phyloP scores from a whole-genome alignment of 2,329 filamentous ascomycete species.

The Chaetomiaceae sp. region DNA sequence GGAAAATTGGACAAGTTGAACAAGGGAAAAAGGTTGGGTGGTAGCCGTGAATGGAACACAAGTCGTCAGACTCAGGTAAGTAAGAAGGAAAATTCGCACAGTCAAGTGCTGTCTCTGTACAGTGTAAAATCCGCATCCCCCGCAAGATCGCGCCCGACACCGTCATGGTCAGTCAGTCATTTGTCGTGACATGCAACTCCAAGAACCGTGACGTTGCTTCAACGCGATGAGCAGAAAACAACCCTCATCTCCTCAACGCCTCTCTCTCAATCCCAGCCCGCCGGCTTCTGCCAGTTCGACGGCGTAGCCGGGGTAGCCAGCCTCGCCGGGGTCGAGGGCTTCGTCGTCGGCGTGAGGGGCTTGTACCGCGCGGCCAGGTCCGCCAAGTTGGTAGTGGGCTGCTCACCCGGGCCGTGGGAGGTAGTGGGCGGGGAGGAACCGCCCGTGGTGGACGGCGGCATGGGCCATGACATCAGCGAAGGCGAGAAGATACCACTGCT shows the following conservation, averaged over 20 bases:
- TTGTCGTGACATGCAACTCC: not conserved
- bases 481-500: conserved; percentile 22
- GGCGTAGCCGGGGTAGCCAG: conserved; percentile 3
- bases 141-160: not conserved
- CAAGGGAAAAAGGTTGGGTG: too few species aligned
- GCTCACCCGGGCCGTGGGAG: too few species aligned
- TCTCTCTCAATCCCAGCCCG: conserved; percentile 12
- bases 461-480: conserved; percentile 19
- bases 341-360: conserved; percentile 1
- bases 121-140: not conserved
- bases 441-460: conserved; percentile 13
- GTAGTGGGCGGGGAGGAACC: conserved; percentile 12
- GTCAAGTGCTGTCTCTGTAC: not conserved
- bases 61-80: not conserved
- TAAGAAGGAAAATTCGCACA: not conserved
- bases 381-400: too few species aligned
- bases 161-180: not conserved
- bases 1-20: too few species aligned
- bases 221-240: not conserved
- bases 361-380: conserved; percentile 7
- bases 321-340: not conserved
- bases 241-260: too few species aligned
- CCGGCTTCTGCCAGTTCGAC: conserved; percentile 18
- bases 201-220: too few species aligned
- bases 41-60: too few species aligned